Evolutionary conservation across 73 alveolate species (phyloP).

Genomic region (Vitrella brassicaformis): DNA sequence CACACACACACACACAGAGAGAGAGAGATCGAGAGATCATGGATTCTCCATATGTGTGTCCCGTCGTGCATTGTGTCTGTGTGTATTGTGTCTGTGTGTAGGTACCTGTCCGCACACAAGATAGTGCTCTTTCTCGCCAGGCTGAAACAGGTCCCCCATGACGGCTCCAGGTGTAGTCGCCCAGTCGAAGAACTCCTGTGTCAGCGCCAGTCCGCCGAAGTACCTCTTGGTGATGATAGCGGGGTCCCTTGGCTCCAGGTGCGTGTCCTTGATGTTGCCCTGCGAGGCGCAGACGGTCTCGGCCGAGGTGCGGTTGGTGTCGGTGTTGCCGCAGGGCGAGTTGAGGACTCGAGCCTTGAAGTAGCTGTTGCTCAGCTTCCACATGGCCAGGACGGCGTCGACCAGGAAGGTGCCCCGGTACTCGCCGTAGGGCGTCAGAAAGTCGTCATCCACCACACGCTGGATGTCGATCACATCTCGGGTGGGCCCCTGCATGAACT

Average conservation of each 20-base stretch:
- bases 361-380: not conserved
- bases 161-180: not conserved
- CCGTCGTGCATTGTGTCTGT: no score
- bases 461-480: not conserved
- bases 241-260: not conserved
- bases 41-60: no score
- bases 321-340: not conserved
- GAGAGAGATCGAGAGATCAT: no score
- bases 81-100: not conserved
- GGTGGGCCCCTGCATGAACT: not conserved
- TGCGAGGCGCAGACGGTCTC: not conserved
- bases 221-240: not conserved
- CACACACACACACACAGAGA: no score
- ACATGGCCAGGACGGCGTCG: not conserved
- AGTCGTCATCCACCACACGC: not conserved
- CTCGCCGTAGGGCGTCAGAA: not conserved
- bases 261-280: not conserved
- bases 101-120: not conserved
- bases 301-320: not conserved
- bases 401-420: not conserved
- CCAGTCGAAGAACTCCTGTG: not conserved
- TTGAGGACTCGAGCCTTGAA: not conserved
- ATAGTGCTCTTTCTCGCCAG: no score
- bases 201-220: not conserved
- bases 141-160: not conserved